Percentiles rank a stretch among this genome's conserved stretches.
These are phyloP conservation scores for Pythium vanterpoolii DNA, from an alignment of 352 stramenopile genomes.

Conservation along the genomic window DNA sequence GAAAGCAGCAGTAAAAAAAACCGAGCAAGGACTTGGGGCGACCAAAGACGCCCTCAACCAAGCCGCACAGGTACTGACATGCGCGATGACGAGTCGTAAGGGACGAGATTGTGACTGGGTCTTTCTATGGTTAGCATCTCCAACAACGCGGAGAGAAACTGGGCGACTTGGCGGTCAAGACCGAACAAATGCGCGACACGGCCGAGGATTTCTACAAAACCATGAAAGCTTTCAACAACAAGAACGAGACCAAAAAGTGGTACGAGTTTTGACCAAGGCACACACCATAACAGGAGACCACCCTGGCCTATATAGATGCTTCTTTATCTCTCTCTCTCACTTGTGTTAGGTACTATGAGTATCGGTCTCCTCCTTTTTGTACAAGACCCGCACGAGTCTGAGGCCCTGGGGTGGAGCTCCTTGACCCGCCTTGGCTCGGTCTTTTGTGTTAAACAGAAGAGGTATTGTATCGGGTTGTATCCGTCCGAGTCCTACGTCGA, in stretches of 20 bases:
- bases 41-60: slow-evolving; percentile 69
- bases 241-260: slow-evolving; percentile 84
- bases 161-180: slow-evolving; percentile 70
- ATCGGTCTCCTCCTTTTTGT: not conserved
- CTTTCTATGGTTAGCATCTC: slow-evolving; percentile 41
- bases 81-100: not conserved
- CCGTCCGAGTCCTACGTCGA: slow-evolving; percentile 64
- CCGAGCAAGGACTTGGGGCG: slow-evolving; percentile 28
- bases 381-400: slow-evolving; percentile 33
- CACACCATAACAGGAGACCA: not conserved
- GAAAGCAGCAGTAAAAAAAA: slow-evolving; percentile 16
- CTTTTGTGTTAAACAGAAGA: slow-evolving; percentile 45
- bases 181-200: slow-evolving; percentile 79
- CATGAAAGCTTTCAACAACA: slow-evolving; percentile 85
- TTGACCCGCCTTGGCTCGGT: slow-evolving; percentile 52
- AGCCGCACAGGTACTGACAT: slow-evolving; percentile 50
- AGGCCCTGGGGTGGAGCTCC: slow-evolving; percentile 67
- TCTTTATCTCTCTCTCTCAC: not conserved
- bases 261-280: slow-evolving; percentile 61
- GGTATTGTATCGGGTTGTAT: slow-evolving; percentile 38
- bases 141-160: slow-evolving; percentile 77
- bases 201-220: slow-evolving; percentile 82
- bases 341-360: not conserved
- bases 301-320: not conserved
- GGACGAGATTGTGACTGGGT: not conserved